Base-by-base conservation (phyloP, 2,329 filamentous ascomycete genomes). In the Clathrospora elynae region DNA sequence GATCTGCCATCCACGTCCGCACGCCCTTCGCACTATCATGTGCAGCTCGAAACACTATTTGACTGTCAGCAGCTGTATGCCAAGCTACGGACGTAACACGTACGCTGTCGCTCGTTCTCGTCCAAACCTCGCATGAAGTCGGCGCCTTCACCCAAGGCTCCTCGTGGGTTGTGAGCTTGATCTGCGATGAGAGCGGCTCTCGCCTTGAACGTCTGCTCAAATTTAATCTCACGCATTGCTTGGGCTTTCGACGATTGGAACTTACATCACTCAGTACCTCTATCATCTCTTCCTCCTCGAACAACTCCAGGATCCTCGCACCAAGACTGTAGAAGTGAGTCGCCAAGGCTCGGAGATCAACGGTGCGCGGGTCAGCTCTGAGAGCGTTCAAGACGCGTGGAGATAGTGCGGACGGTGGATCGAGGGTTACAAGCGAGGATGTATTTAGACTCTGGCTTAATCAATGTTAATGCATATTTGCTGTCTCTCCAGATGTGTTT, bases 91-190 rank as follows among this genome's bases (percentile, higher is more conserved):
- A 30, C 11, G 3, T 22, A 8, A 13, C 10, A 71, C 76, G 64
- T 64, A 84, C 81, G 62, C 46, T 79, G 80, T 57, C 91, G 80
- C 75, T 99, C 93, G 70, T 84, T 90, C 74, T 97, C 91, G 62
- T 97, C 93, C 42, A 99, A 71, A 0, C 91, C 90, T 19, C 88
- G 79, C 59, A 96, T 75, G 59, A 97, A 97, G 56, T 96, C 91
- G 43, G 85, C 84, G 2, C 84, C 76, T 34, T 83, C 81, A 3
- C 80, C 79, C 26, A 82, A 47, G 8, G 85, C 85, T 10, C 86
- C 85, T 7, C 86, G 83, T 3, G 87, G 86, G 71, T 96, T 96
- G 56, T 91, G 84, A 2, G 91, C 92, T 66, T 96, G 89, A 64
- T 97, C 82, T 5, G 88, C 88, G 35, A 97, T 88, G 51, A 95